Conservation (phyloP, 2,329 filamentous ascomycete species). For the Chrysoporthe austroafricana region DNA sequence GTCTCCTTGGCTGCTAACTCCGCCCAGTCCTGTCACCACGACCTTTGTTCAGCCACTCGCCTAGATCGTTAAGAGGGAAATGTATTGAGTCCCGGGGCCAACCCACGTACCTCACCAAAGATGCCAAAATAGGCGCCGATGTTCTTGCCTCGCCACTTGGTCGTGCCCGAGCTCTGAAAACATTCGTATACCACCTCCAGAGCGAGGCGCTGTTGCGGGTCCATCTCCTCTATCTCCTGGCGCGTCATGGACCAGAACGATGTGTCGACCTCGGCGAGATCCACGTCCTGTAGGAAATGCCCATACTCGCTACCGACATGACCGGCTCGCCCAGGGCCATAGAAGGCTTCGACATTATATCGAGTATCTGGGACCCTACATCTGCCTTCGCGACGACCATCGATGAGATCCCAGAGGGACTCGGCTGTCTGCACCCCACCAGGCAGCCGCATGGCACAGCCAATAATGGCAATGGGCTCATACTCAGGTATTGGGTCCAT, state of each 20-base stretch:
- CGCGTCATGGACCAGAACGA: slow-evolving; percentile 15
- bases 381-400: slow-evolving; percentile 34
- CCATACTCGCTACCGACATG: slow-evolving; percentile 35
- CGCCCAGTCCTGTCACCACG: slow-evolving; percentile 29
- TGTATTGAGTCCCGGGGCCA: not conserved
- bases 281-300: slow-evolving; percentile 17
- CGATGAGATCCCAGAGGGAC: slow-evolving; percentile 39
- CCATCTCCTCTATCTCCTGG: slow-evolving; percentile 6
- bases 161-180: slow-evolving; percentile 32
- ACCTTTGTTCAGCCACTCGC: slow-evolving; percentile 4
- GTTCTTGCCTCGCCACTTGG: slow-evolving; percentile 29
- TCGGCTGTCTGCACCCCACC: slow-evolving; percentile 34
- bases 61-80: not conserved
- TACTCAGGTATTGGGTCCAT: not conserved
- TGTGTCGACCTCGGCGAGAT: slow-evolving; percentile 14
- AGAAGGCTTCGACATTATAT: slow-evolving; percentile 35
- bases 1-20: slow-evolving; percentile 17
- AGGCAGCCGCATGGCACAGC: slow-evolving; percentile 40
- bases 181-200: slow-evolving; percentile 24
- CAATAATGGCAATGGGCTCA: slow-evolving; percentile 39
- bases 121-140: slow-evolving; percentile 33
- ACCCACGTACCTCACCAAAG: not conserved
- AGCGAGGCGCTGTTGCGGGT: slow-evolving; percentile 20
- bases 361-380: slow-evolving; percentile 35
- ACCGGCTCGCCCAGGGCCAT: slow-evolving; percentile 41